Conservation (phyloP, 768 basidiomycete genomes). For the Crepidotus variabilis region DNA sequence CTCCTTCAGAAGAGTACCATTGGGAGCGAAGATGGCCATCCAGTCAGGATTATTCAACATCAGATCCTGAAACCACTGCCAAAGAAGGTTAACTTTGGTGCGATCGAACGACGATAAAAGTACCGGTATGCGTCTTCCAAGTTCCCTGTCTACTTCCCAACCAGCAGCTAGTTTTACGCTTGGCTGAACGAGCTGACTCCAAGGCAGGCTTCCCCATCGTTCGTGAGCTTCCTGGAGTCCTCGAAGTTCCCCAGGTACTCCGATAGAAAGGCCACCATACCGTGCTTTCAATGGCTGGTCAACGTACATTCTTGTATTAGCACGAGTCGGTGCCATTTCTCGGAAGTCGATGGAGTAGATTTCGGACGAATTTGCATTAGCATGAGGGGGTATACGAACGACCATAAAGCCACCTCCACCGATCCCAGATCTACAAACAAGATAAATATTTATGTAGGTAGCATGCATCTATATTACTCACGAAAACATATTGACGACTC, state of each 20-base stretch:
- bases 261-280: slow-evolving; percentile 84
- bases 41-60: slow-evolving; percentile 73
- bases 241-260: slow-evolving; percentile 85
- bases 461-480: slow-evolving; percentile 32
- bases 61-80: slow-evolving; percentile 42
- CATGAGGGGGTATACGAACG: slow-evolving; percentile 63
- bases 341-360: slow-evolving; percentile 83
- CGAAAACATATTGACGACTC: slow-evolving; percentile 90
- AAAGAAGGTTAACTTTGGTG: slow-evolving; percentile 1
- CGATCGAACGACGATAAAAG: neutral
- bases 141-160: slow-evolving; percentile 77
- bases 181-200: slow-evolving; percentile 76
- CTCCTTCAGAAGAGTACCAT: slow-evolving; percentile 63
- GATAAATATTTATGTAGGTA: slow-evolving; percentile 6
- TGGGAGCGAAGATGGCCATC: slow-evolving; percentile 78
- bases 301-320: slow-evolving; percentile 77
- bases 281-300: slow-evolving; percentile 47
- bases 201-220: slow-evolving; percentile 78
- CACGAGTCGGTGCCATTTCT: slow-evolving; percentile 74
- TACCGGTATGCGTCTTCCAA: slow-evolving; percentile 71
- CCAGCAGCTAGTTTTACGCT: slow-evolving; percentile 70
- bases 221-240: slow-evolving; percentile 83
- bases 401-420: slow-evolving; percentile 91
- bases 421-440: slow-evolving; percentile 58
- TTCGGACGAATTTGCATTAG: slow-evolving; percentile 41